Conservation (phyloP, 106 monocot species). For the Ottelia alismoides region DNA sequence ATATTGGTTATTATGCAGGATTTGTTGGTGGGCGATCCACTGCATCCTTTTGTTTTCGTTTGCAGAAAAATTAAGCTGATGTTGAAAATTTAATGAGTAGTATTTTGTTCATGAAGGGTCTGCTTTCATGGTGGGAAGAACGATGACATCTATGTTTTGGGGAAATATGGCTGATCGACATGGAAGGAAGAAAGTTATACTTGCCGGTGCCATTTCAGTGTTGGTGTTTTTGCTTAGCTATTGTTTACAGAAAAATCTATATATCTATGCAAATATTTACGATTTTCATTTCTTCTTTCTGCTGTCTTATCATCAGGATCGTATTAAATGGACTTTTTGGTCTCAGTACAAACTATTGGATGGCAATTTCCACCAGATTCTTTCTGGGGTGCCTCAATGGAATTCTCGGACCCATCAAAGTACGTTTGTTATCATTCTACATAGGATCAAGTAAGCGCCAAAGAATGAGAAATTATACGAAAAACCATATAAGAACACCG, state of each 20-base stretch:
- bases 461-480: not conserved
- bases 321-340: conserved; percentile 14
- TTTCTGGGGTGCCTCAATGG: conserved; percentile 12
- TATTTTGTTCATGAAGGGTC: conserved; percentile 6
- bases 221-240: not conserved
- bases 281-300: not conserved
- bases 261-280: not conserved
- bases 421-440: not conserved
- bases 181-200: conserved; percentile 19
- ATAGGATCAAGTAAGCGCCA: not conserved
- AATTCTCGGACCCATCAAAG: conserved; percentile 53
- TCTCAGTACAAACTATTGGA: conserved; percentile 15
- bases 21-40: conserved; percentile 24
- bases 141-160: conserved; percentile 14
- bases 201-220: conserved; percentile 13
- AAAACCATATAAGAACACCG: not conserved
- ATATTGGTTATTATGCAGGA: conserved; percentile 42
- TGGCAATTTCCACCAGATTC: conserved; percentile 12
- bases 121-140: conserved; percentile 15
- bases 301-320: conserved; percentile 1
- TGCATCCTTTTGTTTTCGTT: not conserved
- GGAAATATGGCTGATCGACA: conserved; percentile 15
- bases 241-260: not conserved
- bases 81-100: not conserved
- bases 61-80: not conserved